Evolutionary conservation across 106 monocot species (phyloP).

Genomic region (Ottelia alismoides): DNA sequence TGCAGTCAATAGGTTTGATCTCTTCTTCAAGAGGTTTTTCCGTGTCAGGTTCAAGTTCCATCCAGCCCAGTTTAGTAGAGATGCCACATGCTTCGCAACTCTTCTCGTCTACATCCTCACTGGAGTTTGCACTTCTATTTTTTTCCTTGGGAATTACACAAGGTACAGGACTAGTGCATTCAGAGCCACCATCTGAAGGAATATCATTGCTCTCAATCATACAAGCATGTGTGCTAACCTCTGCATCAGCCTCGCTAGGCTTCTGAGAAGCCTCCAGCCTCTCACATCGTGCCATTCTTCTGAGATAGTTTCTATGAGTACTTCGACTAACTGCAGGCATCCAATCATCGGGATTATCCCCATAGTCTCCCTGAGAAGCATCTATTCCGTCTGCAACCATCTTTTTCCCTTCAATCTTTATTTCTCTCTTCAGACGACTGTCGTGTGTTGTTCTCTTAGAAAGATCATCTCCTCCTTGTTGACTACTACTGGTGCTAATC

Average conservation of each 20-base stretch:
- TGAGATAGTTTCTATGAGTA: constrained; percentile 67
- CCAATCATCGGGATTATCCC: constrained; percentile 64
- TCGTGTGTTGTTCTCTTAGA: constrained; percentile 3
- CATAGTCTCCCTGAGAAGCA: constrained; percentile 56
- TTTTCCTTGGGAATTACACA: background rate
- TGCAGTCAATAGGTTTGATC: constrained; percentile 8
- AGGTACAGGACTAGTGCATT: background rate
- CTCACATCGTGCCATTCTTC: constrained; percentile 56
- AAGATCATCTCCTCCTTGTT: constrained; percentile 14
- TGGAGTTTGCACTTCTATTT: constrained; percentile 5
- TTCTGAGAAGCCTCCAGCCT: constrained; percentile 15
- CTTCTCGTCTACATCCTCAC: constrained; percentile 7
- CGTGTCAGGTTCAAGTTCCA: constrained; percentile 5
- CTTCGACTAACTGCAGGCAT: constrained; percentile 85
- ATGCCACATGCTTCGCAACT: constrained; percentile 2
- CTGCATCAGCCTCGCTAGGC: constrained; percentile 5
- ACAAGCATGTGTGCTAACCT: background rate
- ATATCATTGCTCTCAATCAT: constrained; percentile 12
- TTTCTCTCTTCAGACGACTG: constrained; percentile 19
- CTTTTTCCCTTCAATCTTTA: constrained; percentile 31
- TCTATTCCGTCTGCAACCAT: constrained; percentile 47
- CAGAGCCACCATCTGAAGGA: constrained; percentile 13
- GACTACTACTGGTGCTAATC: constrained; percentile 7
- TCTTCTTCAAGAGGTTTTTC: constrained; percentile 10
- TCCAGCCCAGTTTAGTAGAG: constrained; percentile 13